phyloP scores from a whole-genome alignment of 768 basidiomycete genomes.

The Boletus subparvulus region DNA sequence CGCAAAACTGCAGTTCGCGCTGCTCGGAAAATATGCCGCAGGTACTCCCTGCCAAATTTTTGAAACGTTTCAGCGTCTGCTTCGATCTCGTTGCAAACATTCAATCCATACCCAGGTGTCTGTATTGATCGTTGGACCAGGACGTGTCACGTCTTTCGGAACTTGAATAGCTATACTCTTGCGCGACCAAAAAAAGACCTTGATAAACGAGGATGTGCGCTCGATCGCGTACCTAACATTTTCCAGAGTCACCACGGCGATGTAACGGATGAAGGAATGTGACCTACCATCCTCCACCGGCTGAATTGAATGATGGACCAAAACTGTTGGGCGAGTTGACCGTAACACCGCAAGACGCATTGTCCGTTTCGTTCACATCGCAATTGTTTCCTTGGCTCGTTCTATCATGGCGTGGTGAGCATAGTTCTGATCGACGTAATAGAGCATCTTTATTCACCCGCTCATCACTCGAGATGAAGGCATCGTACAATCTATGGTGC shows the following conservation, averaged over 20 bases:
- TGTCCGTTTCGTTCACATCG: constrained; percentile 27
- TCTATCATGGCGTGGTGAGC: constrained; percentile 12
- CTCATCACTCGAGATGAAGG: constrained; percentile 27
- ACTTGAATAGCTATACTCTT: constrained; percentile 17
- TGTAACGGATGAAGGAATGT: not conserved
- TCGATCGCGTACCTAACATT: constrained; percentile 39
- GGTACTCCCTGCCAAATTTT: constrained; percentile 49
- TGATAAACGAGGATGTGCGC: constrained; percentile 33
- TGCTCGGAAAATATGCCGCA: constrained; percentile 56
- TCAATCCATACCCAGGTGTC: constrained; percentile 23
- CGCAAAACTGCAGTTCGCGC: constrained; percentile 54
- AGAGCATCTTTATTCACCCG: constrained; percentile 23
- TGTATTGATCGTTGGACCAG: constrained; percentile 17
- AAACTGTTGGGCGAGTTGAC: constrained; percentile 28
- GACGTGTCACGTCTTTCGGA: constrained; percentile 34
- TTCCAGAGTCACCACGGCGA: not conserved
- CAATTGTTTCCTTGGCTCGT: constrained; percentile 30
- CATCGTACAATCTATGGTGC: constrained; percentile 34
- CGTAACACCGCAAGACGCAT: constrained; percentile 34
- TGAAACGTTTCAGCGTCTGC: not conserved
- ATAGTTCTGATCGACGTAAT: not conserved
- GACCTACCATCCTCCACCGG: constrained; percentile 37
- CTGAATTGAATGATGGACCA: constrained; percentile 36
- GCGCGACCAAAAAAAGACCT: constrained; percentile 42
- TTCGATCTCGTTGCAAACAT: not conserved